Conservation (phyloP, 2,329 filamentous ascomycete genomes). For the Fusarium sp. region DNA sequence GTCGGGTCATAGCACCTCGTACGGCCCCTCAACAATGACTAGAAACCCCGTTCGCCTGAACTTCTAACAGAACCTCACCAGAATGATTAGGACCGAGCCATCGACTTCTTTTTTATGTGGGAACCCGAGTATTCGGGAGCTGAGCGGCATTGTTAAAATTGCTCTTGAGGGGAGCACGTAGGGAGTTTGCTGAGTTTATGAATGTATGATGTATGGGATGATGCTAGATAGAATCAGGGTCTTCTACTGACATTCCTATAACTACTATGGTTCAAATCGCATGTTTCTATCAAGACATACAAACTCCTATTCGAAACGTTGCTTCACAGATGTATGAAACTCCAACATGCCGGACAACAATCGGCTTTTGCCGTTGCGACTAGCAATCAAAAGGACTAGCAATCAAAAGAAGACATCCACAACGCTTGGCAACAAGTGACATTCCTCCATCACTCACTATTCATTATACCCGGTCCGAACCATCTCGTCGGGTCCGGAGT, state of each 20-base stretch:
- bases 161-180: background rate
- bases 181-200: background rate
- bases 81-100: background rate
- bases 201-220: background rate
- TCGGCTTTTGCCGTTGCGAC: background rate
- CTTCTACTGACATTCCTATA: background rate
- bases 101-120: no score
- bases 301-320: background rate
- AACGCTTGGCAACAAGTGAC: background rate
- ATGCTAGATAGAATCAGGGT: background rate
- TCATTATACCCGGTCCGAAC: slow-evolving; percentile 4
- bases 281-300: background rate
- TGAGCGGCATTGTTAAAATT: no score
- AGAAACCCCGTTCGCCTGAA: slow-evolving; percentile 16
- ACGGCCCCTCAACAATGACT: slow-evolving; percentile 1
- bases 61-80: slow-evolving; percentile 12
- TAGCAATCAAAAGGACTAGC: background rate
- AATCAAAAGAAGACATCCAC: background rate
- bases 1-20: slow-evolving; percentile 1
- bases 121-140: no score
- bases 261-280: background rate
- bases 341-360: background rate
- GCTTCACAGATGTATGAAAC: background rate
- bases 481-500: slow-evolving; percentile 14
- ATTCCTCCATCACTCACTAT: background rate